Base-by-base conservation (phyloP, 148 eudicot species). In the Polygonum aviculare region DNA sequence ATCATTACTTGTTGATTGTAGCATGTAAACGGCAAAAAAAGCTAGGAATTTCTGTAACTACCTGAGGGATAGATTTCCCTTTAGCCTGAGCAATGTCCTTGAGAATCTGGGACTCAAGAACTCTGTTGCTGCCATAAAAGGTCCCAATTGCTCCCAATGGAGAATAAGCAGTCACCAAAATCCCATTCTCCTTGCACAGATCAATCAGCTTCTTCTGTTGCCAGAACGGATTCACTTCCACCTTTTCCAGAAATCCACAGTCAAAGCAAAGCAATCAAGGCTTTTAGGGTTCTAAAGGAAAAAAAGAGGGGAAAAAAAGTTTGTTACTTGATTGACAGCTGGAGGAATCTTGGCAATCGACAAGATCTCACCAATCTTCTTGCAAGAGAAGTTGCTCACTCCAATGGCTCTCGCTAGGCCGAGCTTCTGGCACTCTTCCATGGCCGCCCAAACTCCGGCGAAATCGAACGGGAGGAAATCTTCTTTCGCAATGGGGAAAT, bases 211-310 rank as follows among this genome's bases (percentile, higher is more conserved):
- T 78, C 85, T 88, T 88, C 77, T 92, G 97, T 40, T 90, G 87
- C 97, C 93, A 88, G 47, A 82, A 75, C 31, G 97, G 97, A 74
- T 85, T 92, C 84, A 92, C 84, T 83, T 92, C 97, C 83, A 90
- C 97, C 94, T 90, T 90, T 16, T 19, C 72, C 9, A 1, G 3
- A 67, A 36, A 36, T 35, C 7, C 45, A 15, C 19, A 35, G 44
- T 67, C 45, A 67, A 7, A 12, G 22, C 65, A 35, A 59, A 21
- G 14, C 65, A 22, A 21, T 65, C 35, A 33, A 59, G 63, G 47
- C 31, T 72, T 57, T 44, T 49, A 14, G 48, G 14, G 12, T 33
- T 4, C 31, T 49, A 12, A 74, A 12, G 0, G 9, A 49, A 3
- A 11, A 73, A 3, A 21, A 12, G 22, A 19, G 9, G 6, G 69